These are phyloP conservation scores for Kodamaea laetipori DNA, from an alignment of 805 yeast genomes.

Conservation along the genomic window DNA sequence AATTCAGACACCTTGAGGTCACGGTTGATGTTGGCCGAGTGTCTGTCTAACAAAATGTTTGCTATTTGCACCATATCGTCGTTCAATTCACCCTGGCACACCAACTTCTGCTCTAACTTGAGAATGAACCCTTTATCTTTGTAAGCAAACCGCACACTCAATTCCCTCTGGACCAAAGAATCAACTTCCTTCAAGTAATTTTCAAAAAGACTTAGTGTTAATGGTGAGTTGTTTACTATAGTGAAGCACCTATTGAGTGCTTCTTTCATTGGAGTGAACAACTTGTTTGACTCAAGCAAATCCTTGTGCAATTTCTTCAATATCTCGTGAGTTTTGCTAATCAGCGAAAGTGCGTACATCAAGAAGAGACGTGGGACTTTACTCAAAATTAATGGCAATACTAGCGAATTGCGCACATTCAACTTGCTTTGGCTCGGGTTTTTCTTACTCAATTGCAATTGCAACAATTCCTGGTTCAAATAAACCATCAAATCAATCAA, in stretches of 20 bases:
- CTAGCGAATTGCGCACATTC: conserved; percentile 42
- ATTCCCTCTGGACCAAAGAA: conserved; percentile 34
- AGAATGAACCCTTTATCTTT: conserved; percentile 37
- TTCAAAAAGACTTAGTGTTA: conserved; percentile 58
- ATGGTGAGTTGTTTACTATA: conserved; percentile 52
- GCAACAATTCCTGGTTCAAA: conserved; percentile 70
- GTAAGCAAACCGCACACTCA: conserved; percentile 21
- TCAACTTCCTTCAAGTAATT: conserved; percentile 63
- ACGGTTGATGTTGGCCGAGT: conserved; percentile 42
- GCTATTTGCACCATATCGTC: conserved; percentile 43
- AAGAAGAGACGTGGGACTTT: conserved; percentile 71
- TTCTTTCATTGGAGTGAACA: conserved; percentile 53
- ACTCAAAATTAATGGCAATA: conserved; percentile 60
- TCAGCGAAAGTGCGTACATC: conserved; percentile 65
- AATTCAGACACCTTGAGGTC: conserved; percentile 55
- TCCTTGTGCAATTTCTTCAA: conserved; percentile 59
- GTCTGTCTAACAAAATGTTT: conserved; percentile 49
- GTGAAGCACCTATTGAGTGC: conserved; percentile 53
- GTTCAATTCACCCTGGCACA: conserved; percentile 63
- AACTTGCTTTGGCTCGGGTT: conserved; percentile 23
- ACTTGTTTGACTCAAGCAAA: conserved; percentile 40
- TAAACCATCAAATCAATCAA: conserved; percentile 74
- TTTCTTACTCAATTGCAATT: conserved; percentile 36
- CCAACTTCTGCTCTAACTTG: conserved; percentile 59
- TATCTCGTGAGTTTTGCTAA: conserved; percentile 61